Percentiles rank a stretch among this genome's conserved stretches.
Evolutionary conservation across 352 stramenopile species (phyloP).

Genomic region (Globisporangium spinosum): DNA sequence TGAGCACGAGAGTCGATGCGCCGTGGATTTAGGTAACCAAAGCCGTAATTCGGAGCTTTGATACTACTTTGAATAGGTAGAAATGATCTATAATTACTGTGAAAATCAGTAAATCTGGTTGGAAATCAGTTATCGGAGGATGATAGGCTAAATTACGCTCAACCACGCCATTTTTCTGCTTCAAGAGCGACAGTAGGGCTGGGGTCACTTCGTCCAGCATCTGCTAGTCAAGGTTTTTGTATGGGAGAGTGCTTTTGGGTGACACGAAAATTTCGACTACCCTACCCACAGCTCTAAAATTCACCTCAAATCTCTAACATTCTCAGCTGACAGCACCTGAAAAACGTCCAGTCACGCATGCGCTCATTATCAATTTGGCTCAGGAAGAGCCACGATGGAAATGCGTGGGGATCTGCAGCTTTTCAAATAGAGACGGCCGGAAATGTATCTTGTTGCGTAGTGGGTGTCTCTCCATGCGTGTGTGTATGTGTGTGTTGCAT

Average conservation of each 20-base stretch:
- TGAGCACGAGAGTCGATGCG: not conserved
- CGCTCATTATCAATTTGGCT: not conserved
- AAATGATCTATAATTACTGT: not conserved
- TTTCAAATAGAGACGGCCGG: not conserved
- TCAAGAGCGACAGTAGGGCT: not conserved
- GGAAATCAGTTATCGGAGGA: not conserved
- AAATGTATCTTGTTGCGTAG: not conserved
- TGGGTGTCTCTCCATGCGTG: not conserved
- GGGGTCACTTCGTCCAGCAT: not conserved
- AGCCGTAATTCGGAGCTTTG: not conserved
- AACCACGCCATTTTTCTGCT: not conserved
- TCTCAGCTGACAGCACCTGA: not conserved
- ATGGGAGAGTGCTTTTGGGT: conserved; percentile 2
- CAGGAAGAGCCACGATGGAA: not conserved
- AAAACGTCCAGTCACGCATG: not conserved
- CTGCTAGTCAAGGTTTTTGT: not conserved
- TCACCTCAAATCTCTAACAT: not conserved
- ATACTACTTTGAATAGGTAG: not conserved
- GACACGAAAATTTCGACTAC: conserved; percentile 7
- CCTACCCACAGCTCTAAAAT: conserved; percentile 8
- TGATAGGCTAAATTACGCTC: not conserved
- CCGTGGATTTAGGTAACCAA: not conserved
- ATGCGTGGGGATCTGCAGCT: not conserved
- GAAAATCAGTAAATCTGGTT: not conserved
- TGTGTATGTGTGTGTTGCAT: not conserved